Evolutionary conservation across 2,329 filamentous ascomycete species (phyloP).

Genomic region (Microdochium nivale): DNA sequence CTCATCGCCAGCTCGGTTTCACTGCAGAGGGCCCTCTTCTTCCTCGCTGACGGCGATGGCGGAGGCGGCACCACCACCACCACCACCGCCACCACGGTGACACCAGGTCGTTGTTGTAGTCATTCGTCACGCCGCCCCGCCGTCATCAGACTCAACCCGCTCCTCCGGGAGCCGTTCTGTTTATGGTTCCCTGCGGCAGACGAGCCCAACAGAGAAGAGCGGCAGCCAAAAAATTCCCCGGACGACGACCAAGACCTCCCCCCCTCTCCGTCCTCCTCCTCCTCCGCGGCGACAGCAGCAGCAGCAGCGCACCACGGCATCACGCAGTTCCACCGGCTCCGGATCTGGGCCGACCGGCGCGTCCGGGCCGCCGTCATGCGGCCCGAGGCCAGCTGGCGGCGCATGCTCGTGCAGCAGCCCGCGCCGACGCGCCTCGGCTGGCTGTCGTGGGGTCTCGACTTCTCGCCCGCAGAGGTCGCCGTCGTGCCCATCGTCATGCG

Average conservation of each 20-base stretch:
- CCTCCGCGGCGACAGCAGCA: not conserved
- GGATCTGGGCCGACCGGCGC: not conserved
- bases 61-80: not conserved
- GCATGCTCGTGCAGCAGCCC: conserved; percentile 5
- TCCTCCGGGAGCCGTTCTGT: conserved; percentile 2
- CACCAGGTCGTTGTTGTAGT: too few species aligned
- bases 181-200: not conserved
- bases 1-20: not conserved
- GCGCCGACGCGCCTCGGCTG: conserved; percentile 1
- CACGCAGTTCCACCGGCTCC: not conserved
- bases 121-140: too few species aligned
- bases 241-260: too few species aligned
- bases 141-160: conserved; percentile 1
- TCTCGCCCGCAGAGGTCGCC: not conserved
- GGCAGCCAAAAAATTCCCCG: too few species aligned
- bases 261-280: too few species aligned
- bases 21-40: conserved; percentile 4
- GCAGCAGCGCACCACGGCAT: not conserved
- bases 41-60: conserved; percentile 1
- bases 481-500: not conserved
- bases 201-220: too few species aligned
- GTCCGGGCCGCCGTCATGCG: not conserved
- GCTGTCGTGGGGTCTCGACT: not conserved
- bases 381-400: conserved; percentile 2
- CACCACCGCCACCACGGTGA: too few species aligned